Base-by-base conservation (phyloP, 495 filamentous ascomycete genomes). In the Tuber aestivum region DNA sequence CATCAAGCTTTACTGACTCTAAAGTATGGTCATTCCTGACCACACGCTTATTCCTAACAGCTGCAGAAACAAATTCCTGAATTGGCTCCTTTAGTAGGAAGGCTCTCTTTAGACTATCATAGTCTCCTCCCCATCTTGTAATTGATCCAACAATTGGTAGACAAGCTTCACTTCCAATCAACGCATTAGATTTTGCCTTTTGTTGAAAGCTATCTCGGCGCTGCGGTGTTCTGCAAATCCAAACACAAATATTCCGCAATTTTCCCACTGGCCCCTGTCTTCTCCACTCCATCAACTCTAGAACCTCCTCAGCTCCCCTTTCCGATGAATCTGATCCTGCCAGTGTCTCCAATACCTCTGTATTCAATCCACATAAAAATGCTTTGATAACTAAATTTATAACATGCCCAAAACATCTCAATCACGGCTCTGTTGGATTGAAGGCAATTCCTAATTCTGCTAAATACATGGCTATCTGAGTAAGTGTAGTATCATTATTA, bases 71-170 rank as follows among this genome's bases (percentile, higher is more conserved):
- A 71, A 77, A 79, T 42, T 76, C 77, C 12, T 71, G 74, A 20
- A 77, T 40, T 23, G 65, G 69, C 27, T 79, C 73, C 37, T 72
- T 41, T 14, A 76, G 41, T 56, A 71, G n/a, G 44, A 77, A 71
- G 18, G 61, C 77, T 68, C 71, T 5, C 14, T 42, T 70, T 6
- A 79, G 65, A 69, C 70, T 50, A 21, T 74, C 75, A 76, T 71
- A 72, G 50, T 79, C 74, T 41, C 73, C 70, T n/a, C 61, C 48
- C 77, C 71, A 81, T 21, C 74, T 56, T 20, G 77, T 81, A 44
- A 77, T 38, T 50, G 76, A 76, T 6, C 5, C 20, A 7, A 23
- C 4, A 48, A 48, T 48, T 23, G 20, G 45, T 23, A 48, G 20
- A 23, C 6, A 6, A 3, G 20, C 45, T 8, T 23, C 2, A 8